Percentiles rank a stretch among this genome's conserved stretches.
Conservation (phyloP, 164 flowering plant species). For the Tetrastigma voinierianum region DNA sequence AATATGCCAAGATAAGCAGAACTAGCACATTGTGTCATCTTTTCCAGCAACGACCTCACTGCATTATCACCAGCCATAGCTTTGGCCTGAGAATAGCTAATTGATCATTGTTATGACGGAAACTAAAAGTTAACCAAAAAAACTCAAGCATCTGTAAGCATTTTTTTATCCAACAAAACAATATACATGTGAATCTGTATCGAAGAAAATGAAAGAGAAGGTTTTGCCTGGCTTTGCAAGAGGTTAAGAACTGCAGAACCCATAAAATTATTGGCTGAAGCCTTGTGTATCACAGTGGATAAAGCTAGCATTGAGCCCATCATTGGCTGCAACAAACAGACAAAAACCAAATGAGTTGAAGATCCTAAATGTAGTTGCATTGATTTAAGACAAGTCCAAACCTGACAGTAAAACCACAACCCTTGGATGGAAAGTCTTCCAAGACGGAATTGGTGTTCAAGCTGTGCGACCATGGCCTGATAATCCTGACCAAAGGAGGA, state of each 20-base stretch:
- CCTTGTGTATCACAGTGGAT: conserved; percentile 68
- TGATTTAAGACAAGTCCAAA: conserved; percentile 20
- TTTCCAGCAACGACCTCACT: conserved; percentile 83
- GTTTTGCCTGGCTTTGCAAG: conserved; percentile 83
- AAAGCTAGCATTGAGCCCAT: conserved; percentile 91
- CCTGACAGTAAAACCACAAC: conserved; percentile 98
- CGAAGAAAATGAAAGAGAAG: not conserved
- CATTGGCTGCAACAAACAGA: conserved; percentile 61
- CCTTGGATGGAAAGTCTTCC: conserved; percentile 95
- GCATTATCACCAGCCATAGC: conserved; percentile 96
- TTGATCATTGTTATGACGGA: no score
- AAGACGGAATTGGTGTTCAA: conserved; percentile 94
- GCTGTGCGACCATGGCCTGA: conserved; percentile 96
- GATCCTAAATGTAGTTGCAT: not conserved
- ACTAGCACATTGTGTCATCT: conserved; percentile 87
- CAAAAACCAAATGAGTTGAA: conserved; percentile 5
- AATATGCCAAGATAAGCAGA: conserved; percentile 89
- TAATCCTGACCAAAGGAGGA: conserved; percentile 59
- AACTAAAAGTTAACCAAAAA: no score
- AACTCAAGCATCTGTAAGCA: not conserved
- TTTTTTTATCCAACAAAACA: not conserved
- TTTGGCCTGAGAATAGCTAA: conserved; percentile 58
- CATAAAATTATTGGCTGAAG: conserved; percentile 49
- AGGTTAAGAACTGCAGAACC: conserved; percentile 95
- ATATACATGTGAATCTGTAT: no score